A percentile compares a stretch with the other conserved stretches of the same genome.
phyloP scores from a whole-genome alignment of 2,329 filamentous ascomycete species.

The Achaetomium macrosporum region DNA sequence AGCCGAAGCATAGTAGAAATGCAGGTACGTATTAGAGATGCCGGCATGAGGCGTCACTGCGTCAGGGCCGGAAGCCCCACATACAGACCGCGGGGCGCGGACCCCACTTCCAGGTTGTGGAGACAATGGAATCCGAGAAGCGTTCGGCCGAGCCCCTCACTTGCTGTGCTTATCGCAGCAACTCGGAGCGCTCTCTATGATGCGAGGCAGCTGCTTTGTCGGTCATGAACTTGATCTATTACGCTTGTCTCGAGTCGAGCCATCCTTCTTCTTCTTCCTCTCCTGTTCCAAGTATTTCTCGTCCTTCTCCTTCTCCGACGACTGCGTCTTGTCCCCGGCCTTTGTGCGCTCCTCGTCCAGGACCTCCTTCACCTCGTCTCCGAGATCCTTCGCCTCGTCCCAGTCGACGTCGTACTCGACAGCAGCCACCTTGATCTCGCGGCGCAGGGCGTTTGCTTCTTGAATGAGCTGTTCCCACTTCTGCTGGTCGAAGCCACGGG shows the following conservation, averaged over 20 bases:
- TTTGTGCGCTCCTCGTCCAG: constrained; percentile 48
- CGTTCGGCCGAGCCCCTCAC: too few species aligned
- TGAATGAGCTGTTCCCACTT: constrained; percentile 75
- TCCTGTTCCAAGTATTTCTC: constrained; percentile 34
- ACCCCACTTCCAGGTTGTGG: too few species aligned
- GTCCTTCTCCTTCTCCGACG: constrained; percentile 36
- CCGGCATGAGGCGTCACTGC: too few species aligned
- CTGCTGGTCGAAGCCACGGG: constrained; percentile 66
- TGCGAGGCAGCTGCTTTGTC: too few species aligned
- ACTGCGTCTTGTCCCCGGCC: constrained; percentile 33
- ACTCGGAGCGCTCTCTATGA: too few species aligned
- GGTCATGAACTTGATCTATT: too few species aligned
- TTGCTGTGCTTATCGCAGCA: too few species aligned
- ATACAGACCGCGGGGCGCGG: too few species aligned
- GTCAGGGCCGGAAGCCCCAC: too few species aligned
- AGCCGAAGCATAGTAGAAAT: too few species aligned
- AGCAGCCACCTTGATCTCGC: constrained; percentile 74
- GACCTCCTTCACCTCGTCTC: constrained; percentile 56
- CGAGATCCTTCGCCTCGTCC: constrained; percentile 71
- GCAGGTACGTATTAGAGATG: too few species aligned
- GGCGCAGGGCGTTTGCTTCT: constrained; percentile 68
- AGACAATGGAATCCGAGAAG: too few species aligned
- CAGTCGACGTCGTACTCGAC: constrained; percentile 87
- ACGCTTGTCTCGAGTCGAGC: neutral
- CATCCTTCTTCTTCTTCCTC: constrained; percentile 25